A percentile compares a stretch with the other conserved stretches of the same genome.
phyloP scores from a whole-genome alignment of 768 basidiomycete genomes.

The Kwoniella sp. region DNA sequence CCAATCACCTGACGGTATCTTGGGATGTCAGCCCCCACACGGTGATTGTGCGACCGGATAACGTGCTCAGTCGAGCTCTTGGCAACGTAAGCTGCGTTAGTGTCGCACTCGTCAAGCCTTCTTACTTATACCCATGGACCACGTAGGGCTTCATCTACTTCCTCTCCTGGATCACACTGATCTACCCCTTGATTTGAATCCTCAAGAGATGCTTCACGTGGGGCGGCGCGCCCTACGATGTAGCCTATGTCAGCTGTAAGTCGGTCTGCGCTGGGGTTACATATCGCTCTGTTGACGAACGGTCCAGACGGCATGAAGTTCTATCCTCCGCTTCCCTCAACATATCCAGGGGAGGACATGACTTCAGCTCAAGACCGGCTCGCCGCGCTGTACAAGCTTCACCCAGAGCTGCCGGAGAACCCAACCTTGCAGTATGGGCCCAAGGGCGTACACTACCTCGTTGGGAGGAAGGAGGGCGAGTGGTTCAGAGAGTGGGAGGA shows the following conservation, averaged over 20 bases:
- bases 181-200: conserved; percentile 78
- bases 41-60: conserved; percentile 66
- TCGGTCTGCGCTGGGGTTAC: neutral
- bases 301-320: conserved; percentile 29
- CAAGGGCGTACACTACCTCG: conserved; percentile 48
- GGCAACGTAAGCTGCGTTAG: conserved; percentile 17
- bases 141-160: conserved; percentile 62
- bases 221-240: conserved; percentile 10
- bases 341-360: conserved; percentile 24
- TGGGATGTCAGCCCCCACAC: conserved; percentile 56
- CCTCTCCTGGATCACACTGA: conserved; percentile 62
- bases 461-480: conserved; percentile 66
- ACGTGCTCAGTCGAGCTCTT: conserved; percentile 52
- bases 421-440: conserved; percentile 41
- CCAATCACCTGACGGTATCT: conserved; percentile 53
- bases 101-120: neutral
- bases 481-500: conserved; percentile 78
- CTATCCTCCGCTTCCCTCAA: conserved; percentile 34
- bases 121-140: neutral
- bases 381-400: conserved; percentile 20
- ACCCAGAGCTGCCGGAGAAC: conserved; percentile 26
- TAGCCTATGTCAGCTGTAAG: conserved; percentile 20
- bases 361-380: conserved; percentile 21
- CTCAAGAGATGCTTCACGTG: conserved; percentile 54
- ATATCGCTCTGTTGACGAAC: neutral